These are phyloP conservation scores for Populus tremula DNA, from an alignment of 345 rosid genomes.

Conservation along the genomic window DNA sequence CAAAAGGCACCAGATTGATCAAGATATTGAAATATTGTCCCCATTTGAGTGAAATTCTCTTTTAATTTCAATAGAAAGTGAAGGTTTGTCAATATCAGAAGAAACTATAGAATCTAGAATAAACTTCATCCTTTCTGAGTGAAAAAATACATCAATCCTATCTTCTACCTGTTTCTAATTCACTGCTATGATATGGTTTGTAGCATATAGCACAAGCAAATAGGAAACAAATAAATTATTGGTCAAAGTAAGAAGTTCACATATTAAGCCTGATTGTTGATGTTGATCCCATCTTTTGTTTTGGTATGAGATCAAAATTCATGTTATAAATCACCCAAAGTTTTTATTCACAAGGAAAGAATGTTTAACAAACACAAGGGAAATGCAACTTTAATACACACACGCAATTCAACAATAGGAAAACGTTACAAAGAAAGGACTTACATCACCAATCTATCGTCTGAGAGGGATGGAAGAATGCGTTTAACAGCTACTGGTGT, in stretches of 20 bases:
- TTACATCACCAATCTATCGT: slow-evolving; percentile 98
- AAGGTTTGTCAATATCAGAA: not conserved
- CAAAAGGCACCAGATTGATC: slow-evolving; percentile 12
- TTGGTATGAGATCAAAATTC: not conserved
- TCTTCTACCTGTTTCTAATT: slow-evolving; percentile 6
- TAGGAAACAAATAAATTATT: not conserved
- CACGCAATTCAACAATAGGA: not conserved
- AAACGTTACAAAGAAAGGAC: slow-evolving; percentile 18
- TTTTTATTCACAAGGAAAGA: not conserved
- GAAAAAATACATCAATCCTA: not conserved
- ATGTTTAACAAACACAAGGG: not conserved
- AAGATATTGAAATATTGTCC: slow-evolving; percentile 6
- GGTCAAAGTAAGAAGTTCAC: not conserved
- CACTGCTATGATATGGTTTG: slow-evolving; percentile 4
- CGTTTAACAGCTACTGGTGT: slow-evolving; percentile 97
- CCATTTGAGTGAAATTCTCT: not conserved
- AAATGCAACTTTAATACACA: not conserved
- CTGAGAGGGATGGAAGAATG: slow-evolving; percentile 95
- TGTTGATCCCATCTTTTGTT: not conserved
- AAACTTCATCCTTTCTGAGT: not conserved
- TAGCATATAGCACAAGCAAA: not conserved
- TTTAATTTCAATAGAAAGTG: not conserved
- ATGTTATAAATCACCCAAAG: not conserved
- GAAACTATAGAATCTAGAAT: not conserved
- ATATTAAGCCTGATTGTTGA: not conserved